phyloP scores from a whole-genome alignment of 768 basidiomycete genomes.

The Butyriboletus loyo region DNA sequence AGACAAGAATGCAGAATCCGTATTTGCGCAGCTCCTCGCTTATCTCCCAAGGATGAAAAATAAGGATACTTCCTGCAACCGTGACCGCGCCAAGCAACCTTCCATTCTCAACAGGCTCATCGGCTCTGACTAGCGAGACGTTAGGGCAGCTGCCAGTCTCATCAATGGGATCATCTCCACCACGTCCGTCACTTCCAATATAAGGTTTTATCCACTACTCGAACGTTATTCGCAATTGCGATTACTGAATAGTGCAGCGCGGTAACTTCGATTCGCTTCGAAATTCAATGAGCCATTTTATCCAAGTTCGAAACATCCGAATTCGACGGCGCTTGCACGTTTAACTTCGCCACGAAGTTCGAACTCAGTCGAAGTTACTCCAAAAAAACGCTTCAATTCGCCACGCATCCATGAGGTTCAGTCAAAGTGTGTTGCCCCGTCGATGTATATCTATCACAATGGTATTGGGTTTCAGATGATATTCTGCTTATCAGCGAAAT shows the following conservation, averaged over 20 bases:
- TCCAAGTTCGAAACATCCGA: too few species aligned
- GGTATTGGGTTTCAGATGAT: neutral
- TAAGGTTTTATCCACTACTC: too few species aligned
- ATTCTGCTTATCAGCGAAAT: neutral
- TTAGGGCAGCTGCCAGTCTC: slow-evolving; percentile 33
- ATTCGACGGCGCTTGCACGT: too few species aligned
- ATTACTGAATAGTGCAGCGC: neutral
- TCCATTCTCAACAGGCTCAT: slow-evolving; percentile 27
- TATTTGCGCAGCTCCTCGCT: slow-evolving; percentile 49
- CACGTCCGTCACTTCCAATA: slow-evolving; percentile 19
- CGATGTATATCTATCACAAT: slow-evolving; percentile 19
- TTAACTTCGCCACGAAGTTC: too few species aligned
- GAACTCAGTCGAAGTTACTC: too few species aligned
- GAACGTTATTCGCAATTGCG: neutral
- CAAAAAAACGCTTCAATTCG: too few species aligned
- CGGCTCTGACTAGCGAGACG: slow-evolving; percentile 22
- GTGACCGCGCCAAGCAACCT: slow-evolving; percentile 34
- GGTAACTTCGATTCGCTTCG: too few species aligned
- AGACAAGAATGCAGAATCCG: slow-evolving; percentile 32
- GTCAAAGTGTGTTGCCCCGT: slow-evolving; percentile 26
- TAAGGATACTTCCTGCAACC: slow-evolving; percentile 35
- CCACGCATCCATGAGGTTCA: slow-evolving; percentile 2
- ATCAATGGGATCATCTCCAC: slow-evolving; percentile 40
- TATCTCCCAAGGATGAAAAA: slow-evolving; percentile 43
- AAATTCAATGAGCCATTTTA: neutral